Percentiles rank a stretch among this genome's conserved stretches.
Conservation (phyloP, 2,329 filamentous ascomycete genomes). For the Lachnum nothofagi region DNA sequence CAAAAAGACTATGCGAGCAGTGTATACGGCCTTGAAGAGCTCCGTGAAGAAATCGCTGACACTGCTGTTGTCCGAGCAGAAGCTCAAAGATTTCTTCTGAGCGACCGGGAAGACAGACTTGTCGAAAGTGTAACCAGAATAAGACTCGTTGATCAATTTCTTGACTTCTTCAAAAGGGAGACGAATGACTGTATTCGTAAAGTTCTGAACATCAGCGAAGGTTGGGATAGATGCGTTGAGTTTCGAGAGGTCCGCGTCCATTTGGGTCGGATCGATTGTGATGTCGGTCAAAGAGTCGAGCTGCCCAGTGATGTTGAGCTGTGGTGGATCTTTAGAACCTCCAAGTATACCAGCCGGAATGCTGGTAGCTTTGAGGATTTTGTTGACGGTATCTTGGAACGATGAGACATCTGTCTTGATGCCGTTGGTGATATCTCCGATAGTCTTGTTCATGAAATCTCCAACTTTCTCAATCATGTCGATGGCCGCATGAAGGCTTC, state of each 20-base stretch:
- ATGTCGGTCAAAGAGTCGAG: constrained; percentile 66
- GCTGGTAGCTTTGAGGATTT: constrained; percentile 52
- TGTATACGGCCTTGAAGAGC: constrained; percentile 60
- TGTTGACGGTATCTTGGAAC: constrained; percentile 53
- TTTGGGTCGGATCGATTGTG: constrained; percentile 58
- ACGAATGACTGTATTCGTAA: constrained; percentile 68
- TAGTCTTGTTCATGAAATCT: constrained; percentile 53
- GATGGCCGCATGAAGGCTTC: constrained; percentile 67
- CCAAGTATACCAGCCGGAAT: constrained; percentile 44
- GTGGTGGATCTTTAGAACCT: constrained; percentile 39
- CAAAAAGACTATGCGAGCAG: constrained; percentile 70
- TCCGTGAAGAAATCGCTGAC: constrained; percentile 79
- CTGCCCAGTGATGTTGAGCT: constrained; percentile 59
- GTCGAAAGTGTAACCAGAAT: constrained; percentile 74
- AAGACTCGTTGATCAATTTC: constrained; percentile 62
- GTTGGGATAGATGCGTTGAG: constrained; percentile 76
- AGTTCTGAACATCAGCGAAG: constrained; percentile 77
- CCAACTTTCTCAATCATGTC: constrained; percentile 56
- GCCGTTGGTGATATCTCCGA: constrained; percentile 41
- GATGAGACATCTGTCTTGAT: constrained; percentile 45
- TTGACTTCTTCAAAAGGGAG: constrained; percentile 79
- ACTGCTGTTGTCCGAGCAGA: constrained; percentile 80
- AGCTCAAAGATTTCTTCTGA: constrained; percentile 72
- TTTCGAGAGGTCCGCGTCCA: constrained; percentile 63
- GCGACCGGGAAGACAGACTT: constrained; percentile 74